Conservation (phyloP, 768 basidiomycete genomes). For the Tubosaeta brunneosetosa region DNA sequence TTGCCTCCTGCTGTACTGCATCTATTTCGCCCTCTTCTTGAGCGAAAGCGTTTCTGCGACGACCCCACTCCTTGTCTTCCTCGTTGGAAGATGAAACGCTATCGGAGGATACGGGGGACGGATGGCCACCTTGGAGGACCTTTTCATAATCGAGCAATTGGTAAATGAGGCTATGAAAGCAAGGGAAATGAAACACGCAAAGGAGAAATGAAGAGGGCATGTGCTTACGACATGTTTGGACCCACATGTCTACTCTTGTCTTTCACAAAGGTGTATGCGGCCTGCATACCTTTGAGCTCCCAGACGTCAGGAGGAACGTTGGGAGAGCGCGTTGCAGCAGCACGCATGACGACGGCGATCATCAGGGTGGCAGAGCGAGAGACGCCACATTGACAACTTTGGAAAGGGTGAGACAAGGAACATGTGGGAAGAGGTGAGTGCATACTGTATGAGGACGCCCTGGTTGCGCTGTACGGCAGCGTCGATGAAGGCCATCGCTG, state of each 20-base stretch:
- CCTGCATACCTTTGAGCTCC: slow-evolving; percentile 84
- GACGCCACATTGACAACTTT: slow-evolving; percentile 89
- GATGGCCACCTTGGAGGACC: slow-evolving; percentile 47
- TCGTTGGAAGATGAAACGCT: slow-evolving; percentile 49
- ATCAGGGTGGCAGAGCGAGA: slow-evolving; percentile 87
- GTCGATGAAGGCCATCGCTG: slow-evolving; percentile 79
- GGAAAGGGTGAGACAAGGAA: slow-evolving; percentile 13
- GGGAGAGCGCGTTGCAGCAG: slow-evolving; percentile 66
- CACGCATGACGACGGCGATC: slow-evolving; percentile 91
- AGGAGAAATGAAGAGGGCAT: slow-evolving; percentile 20
- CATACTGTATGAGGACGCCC: slow-evolving; percentile 82
- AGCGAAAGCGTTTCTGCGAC: slow-evolving; percentile 51
- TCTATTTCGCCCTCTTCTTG: slow-evolving; percentile 46
- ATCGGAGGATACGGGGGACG: slow-evolving; percentile 52
- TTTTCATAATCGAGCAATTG: slow-evolving; percentile 91
- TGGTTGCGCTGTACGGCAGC: slow-evolving; percentile 69
- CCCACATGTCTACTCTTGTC: slow-evolving; percentile 83
- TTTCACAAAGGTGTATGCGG: slow-evolving; percentile 85
- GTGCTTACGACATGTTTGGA: slow-evolving; percentile 90
- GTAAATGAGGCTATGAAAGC: slow-evolving; percentile 71
- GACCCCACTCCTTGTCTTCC: slow-evolving; percentile 80
- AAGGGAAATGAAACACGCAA: slow-evolving; percentile 20
- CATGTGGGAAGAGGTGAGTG: slow-evolving; percentile 22
- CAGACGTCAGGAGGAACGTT: slow-evolving; percentile 70
- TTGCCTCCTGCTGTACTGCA: slow-evolving; percentile 71